Conservation (phyloP, 2,329 filamentous ascomycete genomes). For the Cordyceps fumosorosea region DNA sequence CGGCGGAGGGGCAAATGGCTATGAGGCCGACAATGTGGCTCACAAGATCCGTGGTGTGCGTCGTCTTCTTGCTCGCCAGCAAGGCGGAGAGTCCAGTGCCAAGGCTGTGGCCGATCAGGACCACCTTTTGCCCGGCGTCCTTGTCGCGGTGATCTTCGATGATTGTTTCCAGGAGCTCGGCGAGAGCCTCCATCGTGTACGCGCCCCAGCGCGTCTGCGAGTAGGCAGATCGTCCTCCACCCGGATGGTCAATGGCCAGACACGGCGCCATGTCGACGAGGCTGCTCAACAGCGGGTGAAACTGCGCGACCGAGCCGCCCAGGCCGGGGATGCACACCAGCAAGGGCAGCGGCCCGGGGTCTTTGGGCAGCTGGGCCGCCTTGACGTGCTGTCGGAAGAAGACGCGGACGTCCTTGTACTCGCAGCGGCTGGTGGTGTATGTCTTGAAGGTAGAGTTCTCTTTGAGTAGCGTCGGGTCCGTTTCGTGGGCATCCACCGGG, state of each 20-base stretch:
- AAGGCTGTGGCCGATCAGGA: conserved; percentile 85
- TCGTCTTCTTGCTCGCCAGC: conserved; percentile 45
- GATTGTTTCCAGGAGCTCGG: conserved; percentile 65
- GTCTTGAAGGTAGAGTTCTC: conserved; percentile 65
- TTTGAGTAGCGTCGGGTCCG: conserved; percentile 73
- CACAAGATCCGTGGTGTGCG: conserved; percentile 46
- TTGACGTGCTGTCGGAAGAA: conserved; percentile 82
- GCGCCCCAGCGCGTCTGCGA: conserved; percentile 64
- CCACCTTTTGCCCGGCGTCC: conserved; percentile 59
- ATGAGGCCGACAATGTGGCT: conserved; percentile 68
- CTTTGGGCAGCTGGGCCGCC: conserved; percentile 68
- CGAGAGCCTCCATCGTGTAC: conserved; percentile 70
- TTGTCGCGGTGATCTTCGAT: conserved; percentile 68
- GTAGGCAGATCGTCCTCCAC: conserved; percentile 78
- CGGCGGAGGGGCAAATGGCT: conserved; percentile 71
- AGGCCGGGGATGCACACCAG: conserved; percentile 89
- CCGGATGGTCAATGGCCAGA: conserved; percentile 78
- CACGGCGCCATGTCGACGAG: conserved; percentile 78
- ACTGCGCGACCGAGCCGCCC: conserved; percentile 87
- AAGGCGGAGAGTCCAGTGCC: conserved; percentile 72
- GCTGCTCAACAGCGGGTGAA: conserved; percentile 72
- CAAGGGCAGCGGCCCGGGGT: conserved; percentile 69
- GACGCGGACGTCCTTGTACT: conserved; percentile 70
- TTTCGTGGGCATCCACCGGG: conserved; percentile 31
- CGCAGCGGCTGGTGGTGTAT: conserved; percentile 64